Conservation (phyloP, 345 rosid genomes). For the Gossypium australe region DNA sequence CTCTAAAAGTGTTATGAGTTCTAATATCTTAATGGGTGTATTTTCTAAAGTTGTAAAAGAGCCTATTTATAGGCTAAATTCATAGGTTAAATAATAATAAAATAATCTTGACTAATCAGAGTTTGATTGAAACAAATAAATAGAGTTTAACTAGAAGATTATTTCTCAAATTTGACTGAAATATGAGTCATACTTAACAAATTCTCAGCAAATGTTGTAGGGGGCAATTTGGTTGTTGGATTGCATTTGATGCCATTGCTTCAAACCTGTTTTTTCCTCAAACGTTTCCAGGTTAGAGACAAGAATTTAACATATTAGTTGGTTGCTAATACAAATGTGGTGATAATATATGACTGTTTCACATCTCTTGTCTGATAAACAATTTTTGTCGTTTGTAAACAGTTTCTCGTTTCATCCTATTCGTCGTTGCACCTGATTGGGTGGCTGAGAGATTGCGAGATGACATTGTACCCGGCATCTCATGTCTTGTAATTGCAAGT, state of each 20-base stretch:
- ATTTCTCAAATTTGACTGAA: too few relatives aligned
- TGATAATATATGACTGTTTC: neutral
- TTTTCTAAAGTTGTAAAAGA: too few relatives aligned
- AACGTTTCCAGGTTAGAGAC: slow-evolving; percentile 34
- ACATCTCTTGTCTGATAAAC: neutral
- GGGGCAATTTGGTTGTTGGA: slow-evolving; percentile 45
- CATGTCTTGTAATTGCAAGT: slow-evolving; percentile 32
- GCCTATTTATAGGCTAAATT: too few relatives aligned
- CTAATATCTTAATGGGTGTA: too few relatives aligned
- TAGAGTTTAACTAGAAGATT: too few relatives aligned
- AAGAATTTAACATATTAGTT: neutral
- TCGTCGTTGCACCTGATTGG: slow-evolving; percentile 38
- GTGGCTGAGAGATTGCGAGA: slow-evolving; percentile 34
- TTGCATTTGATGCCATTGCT: slow-evolving; percentile 41
- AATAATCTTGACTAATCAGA: too few relatives aligned
- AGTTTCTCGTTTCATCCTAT: slow-evolving; percentile 38
- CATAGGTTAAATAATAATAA: too few relatives aligned
- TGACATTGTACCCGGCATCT: slow-evolving; percentile 33
- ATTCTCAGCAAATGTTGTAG: slow-evolving; percentile 24
- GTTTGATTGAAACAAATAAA: too few relatives aligned
- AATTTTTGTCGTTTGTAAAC: neutral
- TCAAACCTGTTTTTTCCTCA: slow-evolving; percentile 37
- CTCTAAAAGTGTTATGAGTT: too few relatives aligned
- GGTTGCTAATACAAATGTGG: neutral
- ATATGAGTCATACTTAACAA: too few relatives aligned